phyloP scores from a whole-genome alignment of 2,329 filamentous ascomycete species.

The Aspergillus sp. region DNA sequence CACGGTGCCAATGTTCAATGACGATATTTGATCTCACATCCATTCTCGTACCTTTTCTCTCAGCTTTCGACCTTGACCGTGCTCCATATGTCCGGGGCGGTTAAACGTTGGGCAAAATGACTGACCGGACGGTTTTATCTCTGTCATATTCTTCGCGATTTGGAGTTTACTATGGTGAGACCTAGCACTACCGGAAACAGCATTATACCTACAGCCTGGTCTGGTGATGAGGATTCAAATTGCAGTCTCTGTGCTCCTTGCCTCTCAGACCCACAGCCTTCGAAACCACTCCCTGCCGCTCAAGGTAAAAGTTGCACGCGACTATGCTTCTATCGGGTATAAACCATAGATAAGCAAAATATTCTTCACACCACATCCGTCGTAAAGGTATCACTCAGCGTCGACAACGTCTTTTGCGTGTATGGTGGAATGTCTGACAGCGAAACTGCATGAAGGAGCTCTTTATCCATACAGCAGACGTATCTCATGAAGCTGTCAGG shows the following conservation, averaged over 20 bases:
- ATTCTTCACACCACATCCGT: slow-evolving; percentile 37
- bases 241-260: slow-evolving; percentile 51
- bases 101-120: background rate
- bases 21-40: background rate
- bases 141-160: too few relatives aligned
- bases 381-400: slow-evolving; percentile 49
- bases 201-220: too few relatives aligned
- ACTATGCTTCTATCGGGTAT: slow-evolving; percentile 54
- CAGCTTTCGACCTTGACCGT: too few relatives aligned
- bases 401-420: slow-evolving; percentile 54
- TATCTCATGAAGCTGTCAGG: slow-evolving; percentile 35
- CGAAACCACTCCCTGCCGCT: slow-evolving; percentile 33
- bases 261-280: slow-evolving; percentile 46
- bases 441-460: slow-evolving; percentile 45
- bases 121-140: too few relatives aligned
- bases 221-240: slow-evolving; percentile 30
- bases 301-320: slow-evolving; percentile 43
- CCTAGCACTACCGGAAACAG: too few relatives aligned
- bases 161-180: too few relatives aligned
- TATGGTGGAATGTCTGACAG: slow-evolving; percentile 58
- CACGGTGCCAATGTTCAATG: background rate
- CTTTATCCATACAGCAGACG: slow-evolving; percentile 37
- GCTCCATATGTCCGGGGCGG: background rate
- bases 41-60: too few relatives aligned
- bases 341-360: slow-evolving; percentile 52